Conservation (phyloP, 176 grass and related monocot species). For the Eragrostis curvula region DNA sequence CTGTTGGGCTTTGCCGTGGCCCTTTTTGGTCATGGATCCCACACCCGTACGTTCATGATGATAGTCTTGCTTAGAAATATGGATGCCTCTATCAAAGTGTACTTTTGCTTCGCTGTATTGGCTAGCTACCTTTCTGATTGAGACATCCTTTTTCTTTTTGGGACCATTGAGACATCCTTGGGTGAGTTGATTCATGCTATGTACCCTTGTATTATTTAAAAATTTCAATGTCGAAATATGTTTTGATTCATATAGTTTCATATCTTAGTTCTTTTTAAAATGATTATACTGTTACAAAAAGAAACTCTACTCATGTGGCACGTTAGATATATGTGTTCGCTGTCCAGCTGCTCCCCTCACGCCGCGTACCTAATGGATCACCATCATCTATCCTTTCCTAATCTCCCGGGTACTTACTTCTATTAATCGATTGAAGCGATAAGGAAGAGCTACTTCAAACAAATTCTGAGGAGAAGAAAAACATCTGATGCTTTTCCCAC, state of each 20-base stretch:
- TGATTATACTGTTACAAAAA: too few relatives aligned
- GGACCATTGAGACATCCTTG: neutral
- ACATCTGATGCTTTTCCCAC: neutral
- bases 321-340: too few relatives aligned
- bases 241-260: neutral
- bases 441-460: too few relatives aligned
- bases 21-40: conserved; percentile 6
- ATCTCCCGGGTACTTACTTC: too few relatives aligned
- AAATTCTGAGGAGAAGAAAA: neutral
- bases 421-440: too few relatives aligned
- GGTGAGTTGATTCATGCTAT: neutral
- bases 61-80: neutral
- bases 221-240: neutral
- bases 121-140: neutral
- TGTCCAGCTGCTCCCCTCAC: too few relatives aligned
- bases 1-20: neutral
- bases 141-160: neutral
- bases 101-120: neutral
- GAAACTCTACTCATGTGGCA: too few relatives aligned
- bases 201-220: too few relatives aligned
- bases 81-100: neutral
- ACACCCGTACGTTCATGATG: neutral
- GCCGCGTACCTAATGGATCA: too few relatives aligned
- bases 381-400: too few relatives aligned
- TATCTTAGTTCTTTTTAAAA: neutral